These are phyloP conservation scores for grape (Vitis vinifera) DNA, from an alignment of 164 flowering plant species.

Conservation along the genomic window DNA sequence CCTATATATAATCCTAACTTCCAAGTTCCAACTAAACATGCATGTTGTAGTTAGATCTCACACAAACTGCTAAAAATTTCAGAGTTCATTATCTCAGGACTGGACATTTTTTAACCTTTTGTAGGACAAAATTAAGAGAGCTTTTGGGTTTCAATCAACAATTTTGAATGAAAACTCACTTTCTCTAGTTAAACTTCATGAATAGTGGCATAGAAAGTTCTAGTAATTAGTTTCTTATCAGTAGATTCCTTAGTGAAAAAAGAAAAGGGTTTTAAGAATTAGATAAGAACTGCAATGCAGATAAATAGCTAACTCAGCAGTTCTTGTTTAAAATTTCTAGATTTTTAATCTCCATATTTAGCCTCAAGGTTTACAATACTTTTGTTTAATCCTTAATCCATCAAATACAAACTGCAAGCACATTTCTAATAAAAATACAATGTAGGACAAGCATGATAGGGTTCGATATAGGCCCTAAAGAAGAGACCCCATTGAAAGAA, in stretches of 20 bases:
- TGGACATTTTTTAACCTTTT: too few species aligned
- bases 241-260: neutral
- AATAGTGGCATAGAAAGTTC: neutral
- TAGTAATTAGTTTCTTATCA: neutral
- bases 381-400: neutral
- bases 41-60: too few species aligned
- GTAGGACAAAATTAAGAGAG: too few species aligned
- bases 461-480: neutral
- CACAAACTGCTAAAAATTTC: too few species aligned
- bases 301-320: neutral
- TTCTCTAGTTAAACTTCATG: neutral
- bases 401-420: neutral
- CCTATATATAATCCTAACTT: too few species aligned
- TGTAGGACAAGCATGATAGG: too few species aligned
- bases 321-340: neutral
- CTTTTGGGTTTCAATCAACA: neutral
- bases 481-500: neutral
- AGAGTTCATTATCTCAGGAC: too few species aligned
- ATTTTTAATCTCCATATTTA: neutral
- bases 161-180: neutral
- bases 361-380: neutral
- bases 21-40: too few species aligned
- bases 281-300: neutral
- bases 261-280: neutral
- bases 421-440: neutral